Evolutionary conservation across 148 eudicot species (phyloP), one percentile per base, ranked within the genome.

Genomic region (Salicornia ramosissima): DNA sequence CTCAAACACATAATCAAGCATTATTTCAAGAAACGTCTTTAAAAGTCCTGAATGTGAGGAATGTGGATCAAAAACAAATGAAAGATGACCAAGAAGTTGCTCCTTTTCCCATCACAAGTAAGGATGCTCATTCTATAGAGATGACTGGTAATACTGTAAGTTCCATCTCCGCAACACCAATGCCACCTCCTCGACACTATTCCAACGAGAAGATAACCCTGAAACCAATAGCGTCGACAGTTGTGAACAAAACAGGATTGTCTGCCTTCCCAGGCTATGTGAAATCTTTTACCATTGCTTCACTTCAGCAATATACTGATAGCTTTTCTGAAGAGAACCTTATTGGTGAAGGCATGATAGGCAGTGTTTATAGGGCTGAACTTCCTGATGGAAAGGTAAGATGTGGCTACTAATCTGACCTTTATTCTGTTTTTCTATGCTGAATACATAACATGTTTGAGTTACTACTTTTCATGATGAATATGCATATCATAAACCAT

Each of bases 261-360:
- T 67, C 84, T 45, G 49, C 74, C 34, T 62, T 72, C 61, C 80
- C 84, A 16, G 83, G 79, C 68, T 80, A 90, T 62, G 85, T 76
- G 52, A 81, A 80, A 79, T 65, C 80, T 57, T 95, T 82, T 82
- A 83, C 84, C 51, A 83, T 95, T 68, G 97, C 96, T 65, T 80
- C 83, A 33, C 92, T 95, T 76, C 99, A 91, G 76, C 82, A 89
- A 72, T 95, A 79, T 73, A 95, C 93, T 22, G 65, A 87, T 60
- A 91, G 99, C 84, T 95, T 95, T 85, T 89, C 97, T 59, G 88
- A 89, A 80, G 96, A 86, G 53, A 89, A 91, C 78, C 85, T 86
- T 71, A 74, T 95, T 47, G 99, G 99, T 72, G 81, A 77, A 54
- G 99, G 99, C 80, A 70, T 68, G 74, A 74, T 89, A 54, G 96